Conservation (phyloP, 768 basidiomycete genomes). For the Megacollybia marginata region DNA sequence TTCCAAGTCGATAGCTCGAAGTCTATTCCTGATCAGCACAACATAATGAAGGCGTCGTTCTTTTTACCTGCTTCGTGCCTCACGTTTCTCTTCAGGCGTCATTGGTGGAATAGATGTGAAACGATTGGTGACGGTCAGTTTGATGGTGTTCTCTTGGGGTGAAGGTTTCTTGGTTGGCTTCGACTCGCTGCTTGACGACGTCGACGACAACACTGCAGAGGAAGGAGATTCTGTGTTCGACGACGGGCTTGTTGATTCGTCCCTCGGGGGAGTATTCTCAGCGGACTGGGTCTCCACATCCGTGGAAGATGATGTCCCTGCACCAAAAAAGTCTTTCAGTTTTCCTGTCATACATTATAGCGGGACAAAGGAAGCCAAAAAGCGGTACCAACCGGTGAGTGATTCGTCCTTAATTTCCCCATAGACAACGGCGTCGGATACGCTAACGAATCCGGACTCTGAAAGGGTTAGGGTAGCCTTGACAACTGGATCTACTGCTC, state of each 20-base stretch:
- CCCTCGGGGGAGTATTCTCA: slow-evolving; percentile 37
- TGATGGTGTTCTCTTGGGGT: slow-evolving; percentile 55
- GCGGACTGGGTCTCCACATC: slow-evolving; percentile 31
- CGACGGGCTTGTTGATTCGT: slow-evolving; percentile 21
- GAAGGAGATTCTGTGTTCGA: slow-evolving; percentile 17
- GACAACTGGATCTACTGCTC: slow-evolving; percentile 75
- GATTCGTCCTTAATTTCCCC: slow-evolving; percentile 82
- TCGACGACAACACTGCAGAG: slow-evolving; percentile 19
- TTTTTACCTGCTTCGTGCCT: slow-evolving; percentile 58
- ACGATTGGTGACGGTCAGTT: slow-evolving; percentile 53
- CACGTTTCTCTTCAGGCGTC: slow-evolving; percentile 69
- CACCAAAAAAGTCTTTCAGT: slow-evolving; percentile 83
- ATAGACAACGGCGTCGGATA: slow-evolving; percentile 70
- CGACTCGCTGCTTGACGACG: slow-evolving; percentile 21
- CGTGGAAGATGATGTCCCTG: slow-evolving; percentile 28
- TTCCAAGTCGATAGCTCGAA: slow-evolving; percentile 70
- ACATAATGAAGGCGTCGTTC: background rate
- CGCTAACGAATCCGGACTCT: slow-evolving; percentile 80
- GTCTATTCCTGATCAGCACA: slow-evolving; percentile 31
- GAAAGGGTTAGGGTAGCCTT: slow-evolving; percentile 80
- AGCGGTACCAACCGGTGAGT: slow-evolving; percentile 46
- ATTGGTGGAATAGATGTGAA: slow-evolving; percentile 70
- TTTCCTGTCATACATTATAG: slow-evolving; percentile 42
- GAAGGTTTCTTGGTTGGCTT: slow-evolving; percentile 26
- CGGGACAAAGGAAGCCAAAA: background rate